Evolutionary conservation across 352 stramenopile genomes (phyloP).

Genomic region (Pythium brachiatum): DNA sequence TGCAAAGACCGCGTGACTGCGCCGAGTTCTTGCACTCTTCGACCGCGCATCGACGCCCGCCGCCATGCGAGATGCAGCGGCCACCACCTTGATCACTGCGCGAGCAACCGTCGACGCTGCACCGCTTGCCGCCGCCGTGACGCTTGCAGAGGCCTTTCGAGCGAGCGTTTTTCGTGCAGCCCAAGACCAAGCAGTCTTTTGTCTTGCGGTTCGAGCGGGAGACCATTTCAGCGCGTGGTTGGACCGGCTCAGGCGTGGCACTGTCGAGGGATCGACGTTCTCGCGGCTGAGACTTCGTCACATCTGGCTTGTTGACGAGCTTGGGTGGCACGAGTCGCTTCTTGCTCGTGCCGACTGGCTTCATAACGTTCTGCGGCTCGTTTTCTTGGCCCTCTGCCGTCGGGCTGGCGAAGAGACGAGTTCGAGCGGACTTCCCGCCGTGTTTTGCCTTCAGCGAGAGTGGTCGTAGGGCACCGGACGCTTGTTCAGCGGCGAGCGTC

Average conservation of each 20-base stretch:
- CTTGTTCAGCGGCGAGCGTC: neutral
- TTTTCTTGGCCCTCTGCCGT: slow-evolving; percentile 21
- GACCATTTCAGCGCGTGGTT: slow-evolving; percentile 3
- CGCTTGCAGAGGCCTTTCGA: slow-evolving; percentile 85
- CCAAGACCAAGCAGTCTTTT: slow-evolving; percentile 64
- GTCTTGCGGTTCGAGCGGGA: slow-evolving; percentile 51
- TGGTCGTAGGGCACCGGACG: neutral
- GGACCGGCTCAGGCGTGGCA: neutral
- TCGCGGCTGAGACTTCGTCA: neutral
- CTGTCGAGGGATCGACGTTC: slow-evolving; percentile 41
- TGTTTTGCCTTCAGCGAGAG: neutral
- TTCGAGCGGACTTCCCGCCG: slow-evolving; percentile 14
- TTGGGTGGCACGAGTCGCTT: neutral
- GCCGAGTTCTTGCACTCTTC: slow-evolving; percentile 75
- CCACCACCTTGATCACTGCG: slow-evolving; percentile 85
- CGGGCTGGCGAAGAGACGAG: slow-evolving; percentile 22
- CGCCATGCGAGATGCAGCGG: slow-evolving; percentile 78
- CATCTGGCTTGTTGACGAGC: slow-evolving; percentile 10
- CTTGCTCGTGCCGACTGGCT: neutral
- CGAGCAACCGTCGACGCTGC: slow-evolving; percentile 44
- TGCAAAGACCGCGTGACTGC: slow-evolving; percentile 80
- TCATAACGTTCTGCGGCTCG: neutral
- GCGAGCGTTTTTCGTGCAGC: slow-evolving; percentile 70
- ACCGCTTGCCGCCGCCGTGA: slow-evolving; percentile 81
- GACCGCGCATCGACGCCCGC: slow-evolving; percentile 58